Base-by-base conservation (phyloP, 148 eudicot species). In the Rhododendron molle region DNA sequence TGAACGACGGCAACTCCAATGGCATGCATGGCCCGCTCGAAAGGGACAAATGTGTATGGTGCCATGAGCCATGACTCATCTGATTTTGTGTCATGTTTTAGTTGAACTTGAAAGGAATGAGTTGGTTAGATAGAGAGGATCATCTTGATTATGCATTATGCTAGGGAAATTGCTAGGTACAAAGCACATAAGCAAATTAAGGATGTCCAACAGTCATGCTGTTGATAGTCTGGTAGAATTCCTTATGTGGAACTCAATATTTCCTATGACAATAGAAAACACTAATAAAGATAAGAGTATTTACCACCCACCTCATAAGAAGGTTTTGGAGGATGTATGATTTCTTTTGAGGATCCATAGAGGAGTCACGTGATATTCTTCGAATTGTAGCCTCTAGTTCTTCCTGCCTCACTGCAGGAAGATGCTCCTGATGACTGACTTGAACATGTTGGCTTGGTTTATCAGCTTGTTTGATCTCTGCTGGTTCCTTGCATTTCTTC, bases 301-400 rank as follows among this genome's bases (percentile, higher is more conserved):
- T 84, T n/a, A 78, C 81, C 7, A 7, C 15, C 46, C 81, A 95
- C 99, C 99, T 97, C 86, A 91, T 93, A 65, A 91, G 88, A 88
- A 94, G 85, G 88, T 82, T 93, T 82, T 95, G 99, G 83, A 90
- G 93, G 32, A 93, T 65, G 52, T 87, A 85, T 77, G 99, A 81
- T 87, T 94, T 93, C 87, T 72, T 92, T 87, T 90, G 89, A 79
- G 87, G 83, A 87, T 93, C 96, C 90, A 97, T 86, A 83, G 89
- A 86, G 36, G 95, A 86, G 92, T 94, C 94, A 52, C 93, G 89
- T 11, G 92, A 90, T 74, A 94, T 90, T 86, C 86, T 93, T 91
- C 96, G 89, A 83, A 95, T 90, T 69, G 91, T 88, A 85, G 93
- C 91, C 88, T 92, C 96, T 82, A 94, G 88, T 86, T 94, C 96